A percentile compares a stretch with the other conserved stretches of the same genome.
phyloP scores from a whole-genome alignment of 1,139 yeast genomes.

The Suhomyces kunorum region DNA sequence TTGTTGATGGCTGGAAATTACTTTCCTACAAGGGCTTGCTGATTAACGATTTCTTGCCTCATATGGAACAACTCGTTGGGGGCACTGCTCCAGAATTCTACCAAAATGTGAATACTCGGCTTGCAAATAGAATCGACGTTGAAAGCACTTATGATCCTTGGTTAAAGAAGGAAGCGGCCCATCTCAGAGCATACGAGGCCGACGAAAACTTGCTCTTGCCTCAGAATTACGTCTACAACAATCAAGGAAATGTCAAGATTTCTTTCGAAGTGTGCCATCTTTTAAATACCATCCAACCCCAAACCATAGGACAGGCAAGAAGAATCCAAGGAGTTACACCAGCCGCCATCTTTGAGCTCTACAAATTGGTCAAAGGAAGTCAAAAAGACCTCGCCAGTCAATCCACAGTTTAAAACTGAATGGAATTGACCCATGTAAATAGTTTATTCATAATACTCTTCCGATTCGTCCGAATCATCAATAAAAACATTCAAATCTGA shows the following conservation, averaged over 20 bases:
- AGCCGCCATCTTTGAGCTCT: slow-evolving; percentile 71
- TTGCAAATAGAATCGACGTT: slow-evolving; percentile 64
- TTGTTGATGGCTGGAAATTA: slow-evolving; percentile 48
- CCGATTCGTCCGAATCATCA: slow-evolving; percentile 4
- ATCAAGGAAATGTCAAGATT: slow-evolving; percentile 49
- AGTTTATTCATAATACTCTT: slow-evolving; percentile 9
- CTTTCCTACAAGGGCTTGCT: slow-evolving; percentile 42
- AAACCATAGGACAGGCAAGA: slow-evolving; percentile 91
- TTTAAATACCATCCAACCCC: slow-evolving; percentile 76
- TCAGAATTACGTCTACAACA: slow-evolving; percentile 57
- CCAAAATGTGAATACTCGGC: slow-evolving; percentile 48
- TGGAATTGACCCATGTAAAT: slow-evolving; percentile 13
- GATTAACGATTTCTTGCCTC: slow-evolving; percentile 34
- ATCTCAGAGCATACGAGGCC: slow-evolving; percentile 73
- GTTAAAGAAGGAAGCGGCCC: slow-evolving; percentile 68
- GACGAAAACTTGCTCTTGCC: slow-evolving; percentile 80
- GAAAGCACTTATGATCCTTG: slow-evolving; percentile 86
- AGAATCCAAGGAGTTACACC: slow-evolving; percentile 95
- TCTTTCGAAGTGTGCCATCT: slow-evolving; percentile 75
- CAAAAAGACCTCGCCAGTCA: slow-evolving; percentile 24
- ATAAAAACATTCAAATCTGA: slow-evolving; percentile 1
- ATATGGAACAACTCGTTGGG: slow-evolving; percentile 26
- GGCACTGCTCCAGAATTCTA: slow-evolving; percentile 20
- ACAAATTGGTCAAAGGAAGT: slow-evolving; percentile 41
- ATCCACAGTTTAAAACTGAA: slow-evolving; percentile 1